phyloP scores from a whole-genome alignment of 306 rosid species.

The Sindora glabra region DNA sequence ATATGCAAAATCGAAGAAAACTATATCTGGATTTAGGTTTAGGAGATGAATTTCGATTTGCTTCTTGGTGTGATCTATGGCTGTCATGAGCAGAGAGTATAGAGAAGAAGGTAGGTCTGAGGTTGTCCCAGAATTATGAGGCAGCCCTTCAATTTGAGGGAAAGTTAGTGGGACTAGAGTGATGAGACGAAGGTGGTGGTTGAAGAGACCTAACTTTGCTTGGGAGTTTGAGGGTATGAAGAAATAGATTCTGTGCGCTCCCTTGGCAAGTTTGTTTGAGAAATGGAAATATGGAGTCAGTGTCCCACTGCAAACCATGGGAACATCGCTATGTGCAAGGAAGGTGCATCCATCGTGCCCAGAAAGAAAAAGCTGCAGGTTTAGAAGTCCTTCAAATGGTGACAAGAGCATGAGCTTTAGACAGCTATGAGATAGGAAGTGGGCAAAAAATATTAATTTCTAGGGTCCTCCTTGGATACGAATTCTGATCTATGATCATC shows the following conservation, averaged over 20 bases:
- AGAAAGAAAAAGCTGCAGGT: too few species aligned
- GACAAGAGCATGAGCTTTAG: too few species aligned
- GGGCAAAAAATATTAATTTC: too few species aligned
- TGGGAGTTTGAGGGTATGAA: constrained; percentile 17
- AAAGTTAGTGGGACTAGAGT: constrained; percentile 12
- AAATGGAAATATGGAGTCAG: constrained; percentile 17
- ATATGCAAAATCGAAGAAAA: constrained; percentile 18
- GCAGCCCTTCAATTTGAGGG: constrained; percentile 29
- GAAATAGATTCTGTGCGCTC: constrained; percentile 28
- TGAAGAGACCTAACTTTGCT: constrained; percentile 9
- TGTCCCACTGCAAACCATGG: constrained; percentile 41
- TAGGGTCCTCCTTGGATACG: too few species aligned
- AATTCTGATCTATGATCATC: too few species aligned
- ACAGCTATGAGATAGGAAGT: too few species aligned
- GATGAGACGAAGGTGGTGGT: constrained; percentile 16
- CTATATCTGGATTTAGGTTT: constrained; percentile 9
- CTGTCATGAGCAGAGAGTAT: constrained; percentile 2
- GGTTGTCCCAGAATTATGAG: constrained; percentile 18
- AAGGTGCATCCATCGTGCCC: constrained; percentile 8
- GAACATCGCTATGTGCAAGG: constrained; percentile 26
- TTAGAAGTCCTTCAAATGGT: too few species aligned
- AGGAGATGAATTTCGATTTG: constrained; percentile 8
- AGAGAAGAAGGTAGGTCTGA: constrained; percentile 16
- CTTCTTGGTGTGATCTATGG: constrained; percentile 20
- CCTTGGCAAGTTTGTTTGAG: constrained; percentile 24